A percentile compares a stretch with the other conserved stretches of the same genome.
These are phyloP conservation scores for Coemansia sp. DNA, from an alignment of 192 early-diverging fungal species.

Conservation along the genomic window DNA sequence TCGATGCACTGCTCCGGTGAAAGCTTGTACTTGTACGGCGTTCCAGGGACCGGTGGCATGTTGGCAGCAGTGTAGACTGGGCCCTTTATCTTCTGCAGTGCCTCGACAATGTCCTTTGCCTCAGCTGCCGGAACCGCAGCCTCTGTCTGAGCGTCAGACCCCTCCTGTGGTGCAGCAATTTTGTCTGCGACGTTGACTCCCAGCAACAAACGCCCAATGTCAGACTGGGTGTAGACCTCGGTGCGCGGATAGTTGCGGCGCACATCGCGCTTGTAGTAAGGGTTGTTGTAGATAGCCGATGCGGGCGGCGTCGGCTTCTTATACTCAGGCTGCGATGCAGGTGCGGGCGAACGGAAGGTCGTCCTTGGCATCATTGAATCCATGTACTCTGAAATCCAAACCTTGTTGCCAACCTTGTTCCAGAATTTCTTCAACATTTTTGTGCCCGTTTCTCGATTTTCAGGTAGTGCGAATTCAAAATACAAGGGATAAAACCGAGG, in stretches of 20 bases:
- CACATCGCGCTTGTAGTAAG: conserved; percentile 88
- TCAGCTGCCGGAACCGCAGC: conserved; percentile 19
- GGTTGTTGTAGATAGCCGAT: conserved; percentile 76
- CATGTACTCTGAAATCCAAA: conserved; percentile 58
- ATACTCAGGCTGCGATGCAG: conserved; percentile 58
- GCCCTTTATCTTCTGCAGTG: conserved; percentile 48
- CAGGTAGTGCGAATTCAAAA: neutral
- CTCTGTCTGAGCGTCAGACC: conserved; percentile 1
- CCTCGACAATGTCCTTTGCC: conserved; percentile 52
- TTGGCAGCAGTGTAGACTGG: conserved; percentile 57
- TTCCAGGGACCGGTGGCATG: conserved; percentile 60
- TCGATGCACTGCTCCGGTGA: conserved; percentile 44
- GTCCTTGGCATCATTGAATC: conserved; percentile 67
- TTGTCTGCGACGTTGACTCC: conserved; percentile 15
- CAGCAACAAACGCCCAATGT: conserved; percentile 67
- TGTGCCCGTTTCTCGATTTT: neutral
- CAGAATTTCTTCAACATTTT: conserved; percentile 51
- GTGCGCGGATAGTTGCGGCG: conserved; percentile 90
- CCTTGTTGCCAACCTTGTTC: conserved; percentile 47
- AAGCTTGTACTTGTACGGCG: conserved; percentile 52
- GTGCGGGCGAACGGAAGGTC: conserved; percentile 69
- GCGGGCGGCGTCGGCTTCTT: conserved; percentile 59
- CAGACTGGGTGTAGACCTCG: conserved; percentile 75
- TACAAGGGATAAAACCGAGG: neutral
- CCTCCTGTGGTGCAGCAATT: conserved; percentile 12